Conservation (phyloP, 495 filamentous ascomycete genomes). For the Aspergillus steynii region DNA sequence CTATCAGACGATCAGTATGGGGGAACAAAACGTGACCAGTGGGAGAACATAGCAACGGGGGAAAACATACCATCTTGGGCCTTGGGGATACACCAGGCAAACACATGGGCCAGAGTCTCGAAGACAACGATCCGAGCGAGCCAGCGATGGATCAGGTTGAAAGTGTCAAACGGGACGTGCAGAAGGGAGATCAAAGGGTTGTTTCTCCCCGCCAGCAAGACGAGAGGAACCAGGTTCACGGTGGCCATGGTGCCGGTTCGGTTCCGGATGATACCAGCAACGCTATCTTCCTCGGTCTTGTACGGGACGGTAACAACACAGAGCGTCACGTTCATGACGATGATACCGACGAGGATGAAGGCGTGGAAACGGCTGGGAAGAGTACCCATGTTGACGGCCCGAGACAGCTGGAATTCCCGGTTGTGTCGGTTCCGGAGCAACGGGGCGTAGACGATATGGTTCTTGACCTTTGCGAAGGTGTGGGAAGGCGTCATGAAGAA, state of each 20-base stretch:
- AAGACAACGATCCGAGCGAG: conserved; percentile 70
- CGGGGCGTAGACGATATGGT: conserved; percentile 80
- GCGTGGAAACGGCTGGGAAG: conserved; percentile 83
- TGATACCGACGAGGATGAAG: conserved; percentile 67
- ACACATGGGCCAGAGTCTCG: conserved; percentile 62
- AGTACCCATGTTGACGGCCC: conserved; percentile 78
- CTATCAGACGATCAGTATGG: conserved; percentile 24
- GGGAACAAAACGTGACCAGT: background rate
- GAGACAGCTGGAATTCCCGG: conserved; percentile 76
- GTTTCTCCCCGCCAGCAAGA: conserved; percentile 66
- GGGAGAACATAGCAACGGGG: no score
- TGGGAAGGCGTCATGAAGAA: conserved; percentile 55
- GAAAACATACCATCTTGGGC: conserved; percentile 51
- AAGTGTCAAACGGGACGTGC: conserved; percentile 71
- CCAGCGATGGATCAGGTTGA: conserved; percentile 81
- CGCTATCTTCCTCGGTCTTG: conserved; percentile 30
- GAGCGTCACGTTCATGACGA: conserved; percentile 75
- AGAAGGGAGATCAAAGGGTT: conserved; percentile 67
- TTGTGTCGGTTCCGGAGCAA: conserved; percentile 82
- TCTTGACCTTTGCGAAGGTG: conserved; percentile 68
- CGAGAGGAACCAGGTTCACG: conserved; percentile 76
- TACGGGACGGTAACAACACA: conserved; percentile 74
- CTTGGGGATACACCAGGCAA: conserved; percentile 67
- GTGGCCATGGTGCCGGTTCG: conserved; percentile 74
- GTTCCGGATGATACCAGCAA: conserved; percentile 63